These are phyloP conservation scores for Tilletia setariae DNA, from an alignment of 1,284 basidiomycete species.

Conservation along the genomic window DNA sequence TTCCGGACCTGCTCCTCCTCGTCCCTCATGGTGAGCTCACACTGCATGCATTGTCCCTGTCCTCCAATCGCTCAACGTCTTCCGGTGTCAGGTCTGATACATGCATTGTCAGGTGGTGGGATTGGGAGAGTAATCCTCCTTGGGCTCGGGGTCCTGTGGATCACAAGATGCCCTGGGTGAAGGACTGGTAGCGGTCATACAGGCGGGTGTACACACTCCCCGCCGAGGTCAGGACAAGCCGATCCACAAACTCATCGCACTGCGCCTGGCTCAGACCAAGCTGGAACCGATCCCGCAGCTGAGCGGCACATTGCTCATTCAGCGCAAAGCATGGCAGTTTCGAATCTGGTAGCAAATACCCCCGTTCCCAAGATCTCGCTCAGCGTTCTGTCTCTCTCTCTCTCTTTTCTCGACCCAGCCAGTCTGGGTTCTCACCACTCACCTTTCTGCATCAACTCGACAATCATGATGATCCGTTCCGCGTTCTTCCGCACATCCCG, in stretches of 20 bases:
- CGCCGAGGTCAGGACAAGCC: constrained; percentile 41
- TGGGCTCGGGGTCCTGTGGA: no score
- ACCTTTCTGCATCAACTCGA: constrained; percentile 96
- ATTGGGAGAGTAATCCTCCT: no score
- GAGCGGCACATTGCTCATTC: constrained; percentile 82
- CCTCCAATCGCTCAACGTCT: no score
- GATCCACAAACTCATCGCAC: constrained; percentile 74
- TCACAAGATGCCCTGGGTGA: constrained; percentile 13
- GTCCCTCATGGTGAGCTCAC: no score
- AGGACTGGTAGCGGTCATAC: constrained; percentile 52
- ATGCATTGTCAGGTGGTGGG: no score
- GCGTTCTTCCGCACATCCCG: constrained; percentile 92
- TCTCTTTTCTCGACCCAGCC: no score
- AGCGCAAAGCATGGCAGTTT: constrained; percentile 86
- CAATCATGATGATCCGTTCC: constrained; percentile 89
- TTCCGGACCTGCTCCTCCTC: no score
- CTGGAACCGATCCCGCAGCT: constrained; percentile 86
- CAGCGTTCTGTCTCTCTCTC: no score
- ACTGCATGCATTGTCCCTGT: no score
- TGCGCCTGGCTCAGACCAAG: constrained; percentile 80
- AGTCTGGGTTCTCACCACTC: constrained; percentile 31
- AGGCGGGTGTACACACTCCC: constrained; percentile 51
- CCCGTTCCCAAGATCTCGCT: no score
- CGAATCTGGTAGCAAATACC: constrained; percentile 72
- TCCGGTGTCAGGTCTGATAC: no score